Base-by-base conservation (phyloP, 495 filamentous ascomycete species). In the Aspergillus conjunctus region DNA sequence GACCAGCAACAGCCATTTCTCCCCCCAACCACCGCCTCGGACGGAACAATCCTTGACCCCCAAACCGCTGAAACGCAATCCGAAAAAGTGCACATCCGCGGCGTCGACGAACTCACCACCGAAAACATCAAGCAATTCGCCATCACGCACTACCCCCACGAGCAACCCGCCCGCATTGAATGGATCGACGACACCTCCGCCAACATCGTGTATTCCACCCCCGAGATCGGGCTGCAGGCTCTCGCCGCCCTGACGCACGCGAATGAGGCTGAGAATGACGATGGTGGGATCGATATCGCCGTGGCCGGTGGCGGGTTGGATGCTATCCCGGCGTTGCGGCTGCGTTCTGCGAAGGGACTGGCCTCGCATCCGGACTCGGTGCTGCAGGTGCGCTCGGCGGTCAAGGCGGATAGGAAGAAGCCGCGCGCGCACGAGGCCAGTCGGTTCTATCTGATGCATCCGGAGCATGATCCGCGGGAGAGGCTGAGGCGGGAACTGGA, bases 141-240 rank as follows among this genome's bases (percentile, higher is more conserved):
- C 2, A 54, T 70, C 5, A 83, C 90, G 54, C 84, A 92, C 70
- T 90, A 85, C 66, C 66, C 80, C 14, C 63, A 72, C 4, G 75
- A 82, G 14, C 63, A 68, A 7, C 82, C 88, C 31, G 68, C 77
- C 21, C 82, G 84, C 18, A 76, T 97, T 64, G 91, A 97, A 73
- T 98, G 94, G 94, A 93, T 98, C 61, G 89, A 98, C 66, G 94
- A 98, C 70, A 88, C 84, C 17, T 94, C 92, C 0, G 91, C 91
- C 60, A 97, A 97, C 64, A 71, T 96, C 33, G 68, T 93, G 45
- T 98, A 92, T 78, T 78, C 81, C 30, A 83, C 80, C 22, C 73
- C 88, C 18, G 85, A 87, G n/a, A 68, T 81, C n/a, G 93, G 93
- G 0, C 65, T 81, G 2, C 79, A 85, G 51, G 93, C 92, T 14